phyloP scores from a whole-genome alignment of 305 asterid species.

The Fraxinus sp. region DNA sequence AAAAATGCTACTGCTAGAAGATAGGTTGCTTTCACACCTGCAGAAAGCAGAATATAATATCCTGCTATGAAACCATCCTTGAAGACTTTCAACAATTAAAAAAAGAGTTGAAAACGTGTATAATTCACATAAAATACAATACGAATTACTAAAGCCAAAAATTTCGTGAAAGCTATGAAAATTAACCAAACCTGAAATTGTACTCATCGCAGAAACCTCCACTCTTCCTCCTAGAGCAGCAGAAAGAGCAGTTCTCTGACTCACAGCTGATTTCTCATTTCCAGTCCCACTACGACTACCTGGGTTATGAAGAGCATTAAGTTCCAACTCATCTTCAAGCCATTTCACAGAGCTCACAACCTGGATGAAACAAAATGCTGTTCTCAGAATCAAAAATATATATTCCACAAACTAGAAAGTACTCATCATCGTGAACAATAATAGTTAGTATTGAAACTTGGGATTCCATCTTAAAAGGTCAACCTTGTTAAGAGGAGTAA shows the following conservation, averaged over 20 bases:
- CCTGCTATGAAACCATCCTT: conserved; percentile 18
- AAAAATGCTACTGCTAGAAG: conserved; percentile 94
- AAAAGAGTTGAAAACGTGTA: conserved; percentile 6
- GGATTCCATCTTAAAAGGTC: neutral
- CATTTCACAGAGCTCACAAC: conserved; percentile 99
- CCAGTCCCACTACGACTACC: conserved; percentile 93
- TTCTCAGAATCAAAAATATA: conserved; percentile 18
- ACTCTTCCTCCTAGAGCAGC: conserved; percentile 97
- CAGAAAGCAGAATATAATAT: conserved; percentile 32
- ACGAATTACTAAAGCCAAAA: conserved; percentile 15
- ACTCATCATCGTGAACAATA: neutral
- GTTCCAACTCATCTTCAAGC: conserved; percentile 99
- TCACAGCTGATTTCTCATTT: conserved; percentile 93
- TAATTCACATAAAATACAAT: conserved; percentile 12
- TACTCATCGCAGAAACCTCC: conserved; percentile 83
- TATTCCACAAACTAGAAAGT: neutral
- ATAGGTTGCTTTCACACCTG: conserved; percentile 99
- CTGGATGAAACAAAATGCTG: conserved; percentile 39
- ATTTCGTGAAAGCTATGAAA: conserved; percentile 7
- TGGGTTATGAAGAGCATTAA: conserved; percentile 97
- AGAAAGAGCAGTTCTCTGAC: conserved; percentile 90
- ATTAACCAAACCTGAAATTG: conserved; percentile 70
- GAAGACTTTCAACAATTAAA: conserved; percentile 14
- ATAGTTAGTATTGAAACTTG: neutral
- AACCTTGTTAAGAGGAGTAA: neutral